These are phyloP conservation scores for Cladophialophora immunda DNA, from an alignment of 2,329 filamentous ascomycete genomes.

Conservation along the genomic window DNA sequence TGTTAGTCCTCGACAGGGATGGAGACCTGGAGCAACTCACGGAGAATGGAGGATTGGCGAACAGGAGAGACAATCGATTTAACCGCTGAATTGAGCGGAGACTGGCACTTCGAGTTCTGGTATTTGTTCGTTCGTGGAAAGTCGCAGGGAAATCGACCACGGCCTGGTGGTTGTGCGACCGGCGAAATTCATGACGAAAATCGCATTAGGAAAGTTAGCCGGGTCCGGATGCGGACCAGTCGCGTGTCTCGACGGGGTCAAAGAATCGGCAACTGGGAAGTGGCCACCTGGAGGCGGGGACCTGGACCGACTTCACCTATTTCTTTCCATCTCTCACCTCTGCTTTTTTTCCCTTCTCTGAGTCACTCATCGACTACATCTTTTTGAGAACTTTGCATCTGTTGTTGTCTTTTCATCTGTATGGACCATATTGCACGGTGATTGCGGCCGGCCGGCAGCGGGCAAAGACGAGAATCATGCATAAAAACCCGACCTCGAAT, in stretches of 20 bases:
- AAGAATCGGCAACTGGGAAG: background rate
- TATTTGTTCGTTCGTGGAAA: slow-evolving; percentile 46
- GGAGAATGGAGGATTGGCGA: slow-evolving; percentile 47
- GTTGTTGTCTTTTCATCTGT: background rate
- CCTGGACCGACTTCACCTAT: slow-evolving; percentile 18
- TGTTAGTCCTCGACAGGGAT: slow-evolving; percentile 14
- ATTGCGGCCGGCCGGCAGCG: slow-evolving; percentile 3
- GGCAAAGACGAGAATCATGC: slow-evolving; percentile 27
- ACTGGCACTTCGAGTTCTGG: slow-evolving; percentile 97
- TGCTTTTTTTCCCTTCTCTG: background rate
- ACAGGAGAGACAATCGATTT: slow-evolving; percentile 92
- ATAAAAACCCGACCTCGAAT: slow-evolving; percentile 3
- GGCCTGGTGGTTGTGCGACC: slow-evolving; percentile 38
- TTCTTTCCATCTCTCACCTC: slow-evolving; percentile 13
- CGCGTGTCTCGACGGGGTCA: slow-evolving; percentile 7
- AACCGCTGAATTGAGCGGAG: slow-evolving; percentile 96
- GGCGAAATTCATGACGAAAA: slow-evolving; percentile 41
- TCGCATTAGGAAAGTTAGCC: slow-evolving; percentile 29
- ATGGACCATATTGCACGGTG: slow-evolving; percentile 3
- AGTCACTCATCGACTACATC: background rate
- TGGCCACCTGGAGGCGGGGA: slow-evolving; percentile 21
- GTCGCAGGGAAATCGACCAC: slow-evolving; percentile 27
- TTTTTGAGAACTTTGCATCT: background rate
- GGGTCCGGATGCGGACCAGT: slow-evolving; percentile 19
- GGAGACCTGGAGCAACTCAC: slow-evolving; percentile 15